A percentile compares a stretch with the other conserved stretches of the same genome.
phyloP scores from a whole-genome alignment of 2,329 filamentous ascomycete species.

The Apiospora aurea region DNA sequence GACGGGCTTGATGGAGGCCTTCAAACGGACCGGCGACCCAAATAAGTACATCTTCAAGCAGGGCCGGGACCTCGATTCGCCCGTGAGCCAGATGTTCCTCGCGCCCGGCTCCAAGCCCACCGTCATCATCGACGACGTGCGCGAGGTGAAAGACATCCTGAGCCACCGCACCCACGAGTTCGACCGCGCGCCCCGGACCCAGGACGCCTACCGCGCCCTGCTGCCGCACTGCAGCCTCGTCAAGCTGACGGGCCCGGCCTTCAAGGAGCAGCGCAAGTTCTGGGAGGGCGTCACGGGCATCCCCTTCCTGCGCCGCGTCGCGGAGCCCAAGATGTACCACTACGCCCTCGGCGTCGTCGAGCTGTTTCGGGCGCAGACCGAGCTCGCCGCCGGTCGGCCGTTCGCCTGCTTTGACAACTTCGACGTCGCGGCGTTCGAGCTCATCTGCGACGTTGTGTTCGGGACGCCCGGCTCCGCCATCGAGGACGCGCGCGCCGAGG shows the following conservation, averaged over 20 bases:
- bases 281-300: too few relatives aligned
- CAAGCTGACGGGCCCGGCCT: too few relatives aligned
- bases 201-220: too few relatives aligned
- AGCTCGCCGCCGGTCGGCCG: not conserved
- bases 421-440: not conserved
- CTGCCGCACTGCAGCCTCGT: too few relatives aligned
- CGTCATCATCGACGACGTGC: not conserved
- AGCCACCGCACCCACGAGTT: not conserved
- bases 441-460: not conserved
- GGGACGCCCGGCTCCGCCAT: not conserved
- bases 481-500: not conserved
- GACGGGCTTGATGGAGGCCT: not conserved
- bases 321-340: not conserved
- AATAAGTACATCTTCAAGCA: not conserved
- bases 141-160: not conserved
- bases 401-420: not conserved
- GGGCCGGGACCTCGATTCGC: not conserved
- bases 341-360: not conserved
- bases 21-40: not conserved
- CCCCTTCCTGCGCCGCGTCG: not conserved
- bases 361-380: not conserved
- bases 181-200: too few relatives aligned
- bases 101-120: not conserved
- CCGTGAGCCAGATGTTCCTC: not conserved
- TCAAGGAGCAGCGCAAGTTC: too few relatives aligned